Percentiles rank a stretch among this genome's conserved stretches.
phyloP scores from a whole-genome alignment of 2,329 filamentous ascomycete species.

The Penicillium brevicompactum region DNA sequence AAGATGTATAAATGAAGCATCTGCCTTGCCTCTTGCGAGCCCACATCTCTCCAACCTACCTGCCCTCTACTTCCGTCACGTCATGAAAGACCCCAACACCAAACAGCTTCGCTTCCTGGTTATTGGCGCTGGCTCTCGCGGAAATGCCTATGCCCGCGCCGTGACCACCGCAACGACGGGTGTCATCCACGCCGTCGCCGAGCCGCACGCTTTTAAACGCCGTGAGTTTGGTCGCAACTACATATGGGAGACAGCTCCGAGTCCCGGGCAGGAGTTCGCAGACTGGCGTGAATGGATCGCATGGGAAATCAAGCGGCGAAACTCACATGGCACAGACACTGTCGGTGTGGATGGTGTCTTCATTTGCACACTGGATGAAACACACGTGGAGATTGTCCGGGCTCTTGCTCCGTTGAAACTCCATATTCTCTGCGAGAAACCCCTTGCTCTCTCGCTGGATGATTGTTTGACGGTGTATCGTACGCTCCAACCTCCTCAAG shows the following conservation, averaged over 20 bases:
- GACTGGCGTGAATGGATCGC: constrained; percentile 75
- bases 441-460: constrained; percentile 74
- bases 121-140: constrained; percentile 80
- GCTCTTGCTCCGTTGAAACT: constrained; percentile 69
- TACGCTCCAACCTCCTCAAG: constrained; percentile 30
- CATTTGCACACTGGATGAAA: constrained; percentile 81
- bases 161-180: constrained; percentile 67
- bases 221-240: constrained; percentile 68
- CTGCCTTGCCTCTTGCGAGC: not conserved
- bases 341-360: constrained; percentile 66
- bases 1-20: constrained; percentile 26
- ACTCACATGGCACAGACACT: constrained; percentile 41
- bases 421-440: constrained; percentile 95
- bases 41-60: not conserved
- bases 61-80: not conserved
- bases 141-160: constrained; percentile 71
- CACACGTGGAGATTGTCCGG: constrained; percentile 79
- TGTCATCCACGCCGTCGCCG: constrained; percentile 74
- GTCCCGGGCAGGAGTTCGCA: constrained; percentile 68
- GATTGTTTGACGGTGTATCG: constrained; percentile 75
- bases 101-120: constrained; percentile 67
- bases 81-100: not conserved
- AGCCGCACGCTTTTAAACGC: constrained; percentile 78
- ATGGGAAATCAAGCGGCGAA: constrained; percentile 69
- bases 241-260: constrained; percentile 66